Conservation (phyloP, 345 rosid genomes). For the Salix arbutifolia region DNA sequence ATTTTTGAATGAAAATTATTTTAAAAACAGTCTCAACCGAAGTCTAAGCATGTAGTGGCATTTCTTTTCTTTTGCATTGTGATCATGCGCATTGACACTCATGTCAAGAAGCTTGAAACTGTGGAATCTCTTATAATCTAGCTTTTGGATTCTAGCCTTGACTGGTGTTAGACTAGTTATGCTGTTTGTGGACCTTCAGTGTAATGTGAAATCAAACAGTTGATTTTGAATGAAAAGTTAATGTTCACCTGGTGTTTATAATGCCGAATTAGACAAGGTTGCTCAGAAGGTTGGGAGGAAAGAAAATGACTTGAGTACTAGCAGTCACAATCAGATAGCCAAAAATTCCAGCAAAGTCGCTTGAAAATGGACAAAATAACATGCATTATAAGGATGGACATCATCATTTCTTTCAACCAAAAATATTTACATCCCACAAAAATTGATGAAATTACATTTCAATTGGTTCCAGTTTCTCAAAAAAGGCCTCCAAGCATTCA, state of each 20-base stretch:
- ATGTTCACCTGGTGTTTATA: background rate
- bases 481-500: slow-evolving; percentile 37
- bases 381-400: background rate
- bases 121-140: background rate
- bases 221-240: background rate
- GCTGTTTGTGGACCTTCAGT: background rate
- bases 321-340: too few relatives aligned
- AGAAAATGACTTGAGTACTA: background rate
- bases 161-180: background rate
- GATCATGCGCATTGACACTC: background rate
- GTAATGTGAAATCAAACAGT: background rate
- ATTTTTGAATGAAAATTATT: too few relatives aligned
- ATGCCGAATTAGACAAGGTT: background rate
- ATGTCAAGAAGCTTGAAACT: background rate
- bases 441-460: background rate
- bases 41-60: too few relatives aligned
- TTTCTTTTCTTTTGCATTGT: background rate
- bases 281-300: background rate
- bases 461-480: slow-evolving; percentile 23
- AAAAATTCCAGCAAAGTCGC: too few relatives aligned
- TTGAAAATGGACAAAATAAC: background rate
- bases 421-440: too few relatives aligned
- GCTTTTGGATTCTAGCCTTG: background rate
- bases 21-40: too few relatives aligned
- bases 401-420: background rate